Evolutionary conservation across 1,284 basidiomycete genomes (phyloP).

Genomic region (Xerocomus minutiporus): DNA sequence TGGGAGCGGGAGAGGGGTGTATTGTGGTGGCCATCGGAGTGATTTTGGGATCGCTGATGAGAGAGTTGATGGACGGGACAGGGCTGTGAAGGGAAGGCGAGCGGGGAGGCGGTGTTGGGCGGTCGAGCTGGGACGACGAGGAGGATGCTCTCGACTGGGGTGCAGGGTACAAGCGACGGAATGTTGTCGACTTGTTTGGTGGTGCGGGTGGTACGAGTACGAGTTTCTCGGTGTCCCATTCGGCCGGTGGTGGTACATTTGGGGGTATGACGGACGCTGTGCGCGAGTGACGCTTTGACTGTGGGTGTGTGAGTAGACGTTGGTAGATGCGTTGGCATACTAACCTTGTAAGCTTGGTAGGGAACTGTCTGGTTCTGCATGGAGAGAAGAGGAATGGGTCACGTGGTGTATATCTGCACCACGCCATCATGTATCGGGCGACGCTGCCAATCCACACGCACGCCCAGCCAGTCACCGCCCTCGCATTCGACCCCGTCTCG

Average conservation of each 20-base stretch:
- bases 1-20: background rate
- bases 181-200: constrained; percentile 49
- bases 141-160: constrained; percentile 23
- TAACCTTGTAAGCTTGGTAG: constrained; percentile 71
- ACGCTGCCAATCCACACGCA: constrained; percentile 36
- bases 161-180: constrained; percentile 50
- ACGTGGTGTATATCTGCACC: background rate
- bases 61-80: constrained; percentile 23
- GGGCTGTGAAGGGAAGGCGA: constrained; percentile 23
- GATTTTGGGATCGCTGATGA: constrained; percentile 10
- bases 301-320: constrained; percentile 3
- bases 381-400: background rate
- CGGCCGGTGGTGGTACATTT: constrained; percentile 31
- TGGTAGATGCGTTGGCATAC: constrained; percentile 18
- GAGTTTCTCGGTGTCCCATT: constrained; percentile 24
- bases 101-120: constrained; percentile 7
- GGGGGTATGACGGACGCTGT: constrained; percentile 41
- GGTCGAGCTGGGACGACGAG: constrained; percentile 20
- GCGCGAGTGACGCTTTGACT: constrained; percentile 71
- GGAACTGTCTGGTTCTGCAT: constrained; percentile 41
- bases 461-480: constrained; percentile 58
- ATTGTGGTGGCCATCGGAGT: too few species aligned
- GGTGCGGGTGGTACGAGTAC: constrained; percentile 25
- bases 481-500: constrained; percentile 86
- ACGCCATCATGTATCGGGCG: constrained; percentile 34